Conservation (phyloP, 371 early-diverging fungal species). For the Mucor plumbeus region DNA sequence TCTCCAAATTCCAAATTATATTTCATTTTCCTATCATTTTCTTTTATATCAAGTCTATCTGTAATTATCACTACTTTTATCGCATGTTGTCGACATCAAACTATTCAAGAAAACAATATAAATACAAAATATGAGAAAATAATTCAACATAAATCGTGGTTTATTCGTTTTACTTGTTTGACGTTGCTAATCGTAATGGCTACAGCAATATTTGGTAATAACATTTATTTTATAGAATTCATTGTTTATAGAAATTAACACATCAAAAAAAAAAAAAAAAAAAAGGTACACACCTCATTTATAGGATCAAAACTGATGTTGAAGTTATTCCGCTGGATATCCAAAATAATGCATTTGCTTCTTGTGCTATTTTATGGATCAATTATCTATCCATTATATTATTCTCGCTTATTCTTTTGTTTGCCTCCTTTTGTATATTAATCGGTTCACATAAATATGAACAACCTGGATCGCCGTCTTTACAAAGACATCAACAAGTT, state of each 20-base stretch:
- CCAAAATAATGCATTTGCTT: constrained; percentile 19
- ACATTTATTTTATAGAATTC: no score
- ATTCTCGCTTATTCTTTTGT: constrained; percentile 25
- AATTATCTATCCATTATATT: constrained; percentile 27
- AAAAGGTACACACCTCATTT: constrained; percentile 31
- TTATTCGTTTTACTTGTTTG: constrained; percentile 20
- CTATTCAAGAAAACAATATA: background rate
- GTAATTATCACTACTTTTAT: constrained; percentile 17
- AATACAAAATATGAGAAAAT: constrained; percentile 1
- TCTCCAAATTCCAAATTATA: constrained; percentile 18
- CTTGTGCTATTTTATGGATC: constrained; percentile 30
- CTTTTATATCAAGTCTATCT: constrained; percentile 15
- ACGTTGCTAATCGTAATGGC: constrained; percentile 21
- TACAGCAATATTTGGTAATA: constrained; percentile 29
- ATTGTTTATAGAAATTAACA: background rate
- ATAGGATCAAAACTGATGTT: constrained; percentile 16
- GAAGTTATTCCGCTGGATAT: constrained; percentile 21
- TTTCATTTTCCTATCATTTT: constrained; percentile 20
- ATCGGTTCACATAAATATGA: constrained; percentile 20
- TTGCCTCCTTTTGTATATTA: constrained; percentile 33
- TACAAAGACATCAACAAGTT: background rate
- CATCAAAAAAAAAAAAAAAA: background rate
- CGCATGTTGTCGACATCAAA: constrained; percentile 18
- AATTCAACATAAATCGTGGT: constrained; percentile 20
- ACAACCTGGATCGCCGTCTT: background rate